Evolutionary conservation across 768 basidiomycete genomes (phyloP).

Genomic region (Collybia mongolica): DNA sequence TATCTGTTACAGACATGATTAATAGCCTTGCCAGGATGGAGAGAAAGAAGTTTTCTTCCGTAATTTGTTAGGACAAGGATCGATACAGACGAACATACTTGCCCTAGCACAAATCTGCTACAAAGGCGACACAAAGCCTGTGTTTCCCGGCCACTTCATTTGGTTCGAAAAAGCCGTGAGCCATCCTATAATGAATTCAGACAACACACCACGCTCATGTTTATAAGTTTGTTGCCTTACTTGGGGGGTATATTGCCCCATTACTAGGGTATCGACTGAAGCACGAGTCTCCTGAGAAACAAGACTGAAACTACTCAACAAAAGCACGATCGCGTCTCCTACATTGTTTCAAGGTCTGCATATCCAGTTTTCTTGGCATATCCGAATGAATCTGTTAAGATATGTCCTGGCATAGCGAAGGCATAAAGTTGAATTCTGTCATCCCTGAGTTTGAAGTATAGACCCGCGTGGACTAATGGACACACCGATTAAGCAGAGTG

Average conservation of each 20-base stretch:
- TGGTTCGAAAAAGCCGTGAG: slow-evolving; percentile 27
- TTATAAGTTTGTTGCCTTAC: slow-evolving; percentile 21
- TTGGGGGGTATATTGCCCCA: slow-evolving; percentile 24
- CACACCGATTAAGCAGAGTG: no score
- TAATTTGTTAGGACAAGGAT: slow-evolving; percentile 20
- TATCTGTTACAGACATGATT: background rate
- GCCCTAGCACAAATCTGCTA: slow-evolving; percentile 12
- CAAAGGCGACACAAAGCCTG: slow-evolving; percentile 24
- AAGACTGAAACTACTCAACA: no score
- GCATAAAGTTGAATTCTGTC: no score
- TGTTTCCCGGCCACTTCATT: slow-evolving; percentile 23
- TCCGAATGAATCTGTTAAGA: no score
- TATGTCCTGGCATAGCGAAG: no score
- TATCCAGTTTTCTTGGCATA: no score
- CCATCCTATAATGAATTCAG: background rate
- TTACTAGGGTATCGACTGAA: slow-evolving; percentile 20
- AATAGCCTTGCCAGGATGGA: slow-evolving; percentile 17
- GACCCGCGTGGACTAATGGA: no score
- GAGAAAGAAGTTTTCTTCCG: slow-evolving; percentile 34
- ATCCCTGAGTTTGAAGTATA: no score
- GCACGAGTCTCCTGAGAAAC: slow-evolving; percentile 6
- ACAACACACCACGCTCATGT: background rate
- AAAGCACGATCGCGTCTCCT: no score
- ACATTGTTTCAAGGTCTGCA: no score
- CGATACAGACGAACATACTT: background rate